Conservation (phyloP, 192 early-diverging fungal species). For the Umbelopsis ramanniana region DNA sequence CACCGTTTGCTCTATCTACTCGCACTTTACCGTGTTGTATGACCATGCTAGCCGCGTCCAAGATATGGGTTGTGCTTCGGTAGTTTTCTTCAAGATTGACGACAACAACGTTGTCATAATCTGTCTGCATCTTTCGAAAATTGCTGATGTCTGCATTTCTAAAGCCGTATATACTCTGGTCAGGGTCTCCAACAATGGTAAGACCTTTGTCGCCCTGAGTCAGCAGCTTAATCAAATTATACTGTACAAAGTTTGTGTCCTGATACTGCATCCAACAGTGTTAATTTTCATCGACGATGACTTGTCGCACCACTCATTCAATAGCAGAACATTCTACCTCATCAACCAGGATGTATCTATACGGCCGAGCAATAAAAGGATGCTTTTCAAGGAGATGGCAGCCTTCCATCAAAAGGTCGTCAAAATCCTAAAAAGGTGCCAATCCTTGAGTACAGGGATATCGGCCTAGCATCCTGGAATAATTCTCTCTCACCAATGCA, state of each 20-base stretch:
- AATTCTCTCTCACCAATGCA: slow-evolving; percentile 20
- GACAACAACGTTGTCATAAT: neutral
- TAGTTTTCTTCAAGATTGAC: slow-evolving; percentile 31
- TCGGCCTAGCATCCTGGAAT: too few species aligned
- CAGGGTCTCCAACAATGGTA: slow-evolving; percentile 40
- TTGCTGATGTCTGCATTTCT: slow-evolving; percentile 31
- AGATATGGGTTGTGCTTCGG: slow-evolving; percentile 26
- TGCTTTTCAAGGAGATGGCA: slow-evolving; percentile 15
- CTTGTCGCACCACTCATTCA: neutral
- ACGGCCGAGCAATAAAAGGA: neutral
- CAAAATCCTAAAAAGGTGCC: slow-evolving; percentile 35
- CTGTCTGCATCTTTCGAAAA: slow-evolving; percentile 24
- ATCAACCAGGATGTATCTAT: slow-evolving; percentile 27
- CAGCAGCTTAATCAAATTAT: slow-evolving; percentile 27
- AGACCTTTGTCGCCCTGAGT: slow-evolving; percentile 1
- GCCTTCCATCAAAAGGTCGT: slow-evolving; percentile 21
- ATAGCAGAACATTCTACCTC: slow-evolving; percentile 34
- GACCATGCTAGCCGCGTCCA: slow-evolving; percentile 25
- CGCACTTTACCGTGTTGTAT: slow-evolving; percentile 27
- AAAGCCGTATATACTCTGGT: slow-evolving; percentile 40
- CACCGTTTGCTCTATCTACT: neutral
- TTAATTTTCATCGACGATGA: neutral
- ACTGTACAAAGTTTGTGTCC: slow-evolving; percentile 37
- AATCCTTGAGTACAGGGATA: neutral
- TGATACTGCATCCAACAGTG: slow-evolving; percentile 22